These are phyloP conservation scores for Epicoccum nigrum DNA, from an alignment of 2,329 filamentous ascomycete genomes.

Conservation along the genomic window DNA sequence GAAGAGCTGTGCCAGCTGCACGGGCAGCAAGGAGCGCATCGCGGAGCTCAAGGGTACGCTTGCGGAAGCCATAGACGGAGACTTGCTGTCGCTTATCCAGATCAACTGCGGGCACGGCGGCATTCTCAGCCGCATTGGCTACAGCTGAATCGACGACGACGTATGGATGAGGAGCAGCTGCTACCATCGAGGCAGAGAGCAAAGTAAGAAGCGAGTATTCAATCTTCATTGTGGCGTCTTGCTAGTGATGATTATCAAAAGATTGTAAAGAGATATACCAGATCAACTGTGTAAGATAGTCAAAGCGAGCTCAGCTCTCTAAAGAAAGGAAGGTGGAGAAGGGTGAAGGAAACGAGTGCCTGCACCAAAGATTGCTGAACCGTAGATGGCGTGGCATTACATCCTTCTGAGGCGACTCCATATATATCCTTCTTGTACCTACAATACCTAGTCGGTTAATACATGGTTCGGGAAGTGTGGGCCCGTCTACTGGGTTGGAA, in stretches of 20 bases:
- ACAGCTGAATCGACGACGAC: slow-evolving; percentile 37
- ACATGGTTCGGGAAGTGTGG: slow-evolving; percentile 19
- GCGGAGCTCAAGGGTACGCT: slow-evolving; percentile 36
- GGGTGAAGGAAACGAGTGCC: slow-evolving; percentile 36
- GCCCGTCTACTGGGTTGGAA: slow-evolving; percentile 22
- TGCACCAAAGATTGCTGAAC: slow-evolving; percentile 35
- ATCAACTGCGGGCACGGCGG: slow-evolving; percentile 29
- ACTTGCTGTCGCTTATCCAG: slow-evolving; percentile 11
- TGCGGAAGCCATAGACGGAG: slow-evolving; percentile 23
- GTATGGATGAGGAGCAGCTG: slow-evolving; percentile 40
- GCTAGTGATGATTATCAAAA: slow-evolving; percentile 22
- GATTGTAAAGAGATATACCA: slow-evolving; percentile 27
- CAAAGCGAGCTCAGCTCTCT: slow-evolving; percentile 46
- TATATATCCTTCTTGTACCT: slow-evolving; percentile 29
- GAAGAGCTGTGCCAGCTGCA: neutral
- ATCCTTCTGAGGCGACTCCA: slow-evolving; percentile 18
- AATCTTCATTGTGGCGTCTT: slow-evolving; percentile 42
- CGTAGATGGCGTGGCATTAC: slow-evolving; percentile 24
- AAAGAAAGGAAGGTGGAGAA: slow-evolving; percentile 30
- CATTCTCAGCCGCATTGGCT: slow-evolving; percentile 29
- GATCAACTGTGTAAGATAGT: slow-evolving; percentile 24
- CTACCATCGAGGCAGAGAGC: slow-evolving; percentile 43
- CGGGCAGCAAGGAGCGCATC: slow-evolving; percentile 32
- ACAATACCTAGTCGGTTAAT: slow-evolving; percentile 17
- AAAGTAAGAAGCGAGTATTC: slow-evolving; percentile 42